Evolutionary conservation across 2,329 filamentous ascomycete genomes (phyloP), one percentile per base, ranked within the genome.

Genomic region (Xylariaceae sp.): DNA sequence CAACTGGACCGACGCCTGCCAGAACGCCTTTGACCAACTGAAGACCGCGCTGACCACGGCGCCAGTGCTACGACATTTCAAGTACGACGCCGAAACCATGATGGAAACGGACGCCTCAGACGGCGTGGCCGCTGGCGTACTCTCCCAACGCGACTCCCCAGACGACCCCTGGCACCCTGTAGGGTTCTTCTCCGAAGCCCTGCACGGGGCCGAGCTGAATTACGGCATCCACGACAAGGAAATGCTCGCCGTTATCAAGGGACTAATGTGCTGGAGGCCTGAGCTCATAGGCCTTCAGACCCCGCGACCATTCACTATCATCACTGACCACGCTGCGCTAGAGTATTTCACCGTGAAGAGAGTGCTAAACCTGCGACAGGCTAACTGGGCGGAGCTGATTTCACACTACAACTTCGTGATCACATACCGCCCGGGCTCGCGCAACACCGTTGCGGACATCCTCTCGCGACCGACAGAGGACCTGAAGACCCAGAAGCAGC

Each of bases 151-250:
- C 15, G 4, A 5, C 5, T 3, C 6, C 9, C 32, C 32, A 3
- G 39, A 19, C 13, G n/a, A 16, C 22, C 22, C 43, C 6, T 43
- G 19, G 26, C 15, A 50, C 15, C 47, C 47, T 3, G 16, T 43
- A 3, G 26, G 41, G 10, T 51, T 29, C 21, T 45, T 16, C 15
- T 51, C 49, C 0, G 30, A 45, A 13, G 46, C 41, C 2, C 7
- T 51, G 4, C 16, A 37, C 3, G 41, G 30, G 2, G 41, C 49
- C 1, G 41, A 51, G 32, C 29, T 45, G 1, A 51, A 51, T 22
- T 51, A 51, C 32, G 8, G 19, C 30, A 51, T 45, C 2, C 40
- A 45, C 29, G 49, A 51, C 21, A 51, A 45, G n/a, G 49, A 51
- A 46, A 15, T 51, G 19, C 41, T 51, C 5, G 41, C 49, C 2